Evolutionary conservation across 2,329 filamentous ascomycete genomes (phyloP).

Genomic region (Trichoderma sp.): DNA sequence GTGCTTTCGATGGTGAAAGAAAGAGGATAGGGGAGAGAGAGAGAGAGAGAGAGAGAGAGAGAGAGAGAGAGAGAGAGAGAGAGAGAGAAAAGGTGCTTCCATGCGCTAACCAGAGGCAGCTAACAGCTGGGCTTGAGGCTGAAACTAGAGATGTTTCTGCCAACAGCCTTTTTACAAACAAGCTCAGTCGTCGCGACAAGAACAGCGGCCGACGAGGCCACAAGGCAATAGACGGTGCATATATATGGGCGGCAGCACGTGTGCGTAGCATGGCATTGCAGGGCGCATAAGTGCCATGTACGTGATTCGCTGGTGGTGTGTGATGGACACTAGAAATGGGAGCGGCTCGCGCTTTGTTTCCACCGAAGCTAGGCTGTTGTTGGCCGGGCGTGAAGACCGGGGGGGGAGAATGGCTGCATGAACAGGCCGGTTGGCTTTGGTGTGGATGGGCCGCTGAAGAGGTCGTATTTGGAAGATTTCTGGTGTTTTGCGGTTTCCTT

Average conservation of each 20-base stretch:
- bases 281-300: conserved; percentile 27
- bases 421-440: neutral
- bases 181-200: neutral
- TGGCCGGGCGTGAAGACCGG: neutral
- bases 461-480: conserved; percentile 9
- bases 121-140: neutral
- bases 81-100: neutral
- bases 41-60: neutral
- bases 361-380: neutral
- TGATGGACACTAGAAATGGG: neutral
- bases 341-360: neutral
- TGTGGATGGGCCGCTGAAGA: conserved; percentile 2
- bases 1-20: neutral
- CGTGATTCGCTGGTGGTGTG: conserved; percentile 21
- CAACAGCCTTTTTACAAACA: neutral
- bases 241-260: conserved; percentile 27
- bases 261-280: conserved; percentile 29
- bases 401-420: conserved; percentile 6
- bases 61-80: neutral
- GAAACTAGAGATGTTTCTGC: neutral
- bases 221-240: conserved; percentile 4
- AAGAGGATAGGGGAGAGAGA: no score
- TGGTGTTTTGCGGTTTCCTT: neutral
- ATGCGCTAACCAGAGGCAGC: conserved; percentile 2
- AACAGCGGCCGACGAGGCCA: neutral